Base-by-base conservation (phyloP, 2,329 filamentous ascomycete species). In the Penicillium sp. region DNA sequence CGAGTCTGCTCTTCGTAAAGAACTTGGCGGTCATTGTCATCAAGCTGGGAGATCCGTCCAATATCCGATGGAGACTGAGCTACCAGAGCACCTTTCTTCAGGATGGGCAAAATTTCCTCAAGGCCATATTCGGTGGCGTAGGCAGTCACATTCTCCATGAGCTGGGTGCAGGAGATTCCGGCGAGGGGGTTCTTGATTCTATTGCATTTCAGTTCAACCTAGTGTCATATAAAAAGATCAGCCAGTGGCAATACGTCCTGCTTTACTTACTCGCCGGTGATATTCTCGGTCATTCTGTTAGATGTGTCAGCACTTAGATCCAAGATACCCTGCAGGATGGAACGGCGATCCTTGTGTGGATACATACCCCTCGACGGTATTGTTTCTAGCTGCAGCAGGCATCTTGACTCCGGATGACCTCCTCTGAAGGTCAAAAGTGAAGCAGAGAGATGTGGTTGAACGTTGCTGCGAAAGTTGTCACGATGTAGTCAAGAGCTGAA, bases 21-120 rank as follows among this genome's bases (percentile, higher is more conserved):
- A 0, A 67, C 61, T 10, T 67, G 58, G 32, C 74, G 76, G 40
- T 82, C 80, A 1, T 62, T 60, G 16, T 85, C 79, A 51, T 78
- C 74, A 2, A 92, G 79, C 10, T 83, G 81, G 47, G 82, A 74
- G 38, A 91, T 79, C 32, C 79, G 75, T 53, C 89, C 86, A 67
- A 81, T 89, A 29, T 79, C 77, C 8, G 76, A 74, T 0, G 88
- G 88, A 61, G 87, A 84, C 68, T 90, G 87, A 2, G 89, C 89
- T 16, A 91, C 81, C 10, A 93, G 78, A 3, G 89, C 90, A 32
- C 88, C 89, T 42, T 62, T 63, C 23, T 55, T 41, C 19, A 63
- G 48, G 11, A 56, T 18, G 2, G 58, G 51, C 3, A 84, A 72
- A 60, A 87, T 79, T 50, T 87, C 81, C 2, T 75, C 70, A 26